Percentiles rank a stretch among this genome's conserved stretches.
Conservation (phyloP, 768 basidiomycete genomes). For the Trametes meyenii region DNA sequence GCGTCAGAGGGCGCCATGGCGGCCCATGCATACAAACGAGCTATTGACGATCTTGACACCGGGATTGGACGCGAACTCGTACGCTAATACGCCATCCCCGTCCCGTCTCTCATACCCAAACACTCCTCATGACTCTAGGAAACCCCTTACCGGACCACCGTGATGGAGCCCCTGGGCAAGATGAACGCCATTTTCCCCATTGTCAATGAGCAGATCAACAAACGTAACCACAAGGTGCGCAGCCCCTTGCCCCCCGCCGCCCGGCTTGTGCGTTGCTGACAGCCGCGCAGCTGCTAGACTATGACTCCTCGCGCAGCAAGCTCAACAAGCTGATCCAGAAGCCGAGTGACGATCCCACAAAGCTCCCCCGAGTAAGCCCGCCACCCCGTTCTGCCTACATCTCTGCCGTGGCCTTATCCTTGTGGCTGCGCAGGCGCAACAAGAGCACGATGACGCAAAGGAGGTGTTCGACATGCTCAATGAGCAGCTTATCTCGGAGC, state of each 20-base stretch:
- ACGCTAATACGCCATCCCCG: conserved; percentile 32
- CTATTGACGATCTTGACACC: conserved; percentile 90
- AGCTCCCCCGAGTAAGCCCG: conserved; percentile 73
- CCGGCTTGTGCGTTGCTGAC: not conserved
- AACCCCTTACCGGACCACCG: conserved; percentile 89
- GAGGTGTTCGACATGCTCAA: conserved; percentile 95
- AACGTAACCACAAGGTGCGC: conserved; percentile 93
- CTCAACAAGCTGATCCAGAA: conserved; percentile 90
- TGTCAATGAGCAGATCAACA: conserved; percentile 90
- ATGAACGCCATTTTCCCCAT: conserved; percentile 95
- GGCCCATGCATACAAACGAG: conserved; percentile 92
- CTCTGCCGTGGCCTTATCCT: not conserved
- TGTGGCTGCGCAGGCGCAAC: conserved; percentile 68
- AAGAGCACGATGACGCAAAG: conserved; percentile 93
- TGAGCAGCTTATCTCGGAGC: conserved; percentile 85
- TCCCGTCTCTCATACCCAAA: not conserved
- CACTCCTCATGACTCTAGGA: conserved; percentile 56
- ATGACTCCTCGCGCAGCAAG: conserved; percentile 89
- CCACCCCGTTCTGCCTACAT: not conserved
- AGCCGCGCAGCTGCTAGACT: conserved; percentile 79
- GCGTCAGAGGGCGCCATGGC: conserved; percentile 94
- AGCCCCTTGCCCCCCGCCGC: not conserved
- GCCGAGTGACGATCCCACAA: conserved; percentile 90
- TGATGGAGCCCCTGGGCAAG: conserved; percentile 94
- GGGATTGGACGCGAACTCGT: conserved; percentile 86